Evolutionary conservation across 805 yeast genomes (phyloP), one percentile per base, ranked within the genome.

Genomic region (Kodamaea restingae): DNA sequence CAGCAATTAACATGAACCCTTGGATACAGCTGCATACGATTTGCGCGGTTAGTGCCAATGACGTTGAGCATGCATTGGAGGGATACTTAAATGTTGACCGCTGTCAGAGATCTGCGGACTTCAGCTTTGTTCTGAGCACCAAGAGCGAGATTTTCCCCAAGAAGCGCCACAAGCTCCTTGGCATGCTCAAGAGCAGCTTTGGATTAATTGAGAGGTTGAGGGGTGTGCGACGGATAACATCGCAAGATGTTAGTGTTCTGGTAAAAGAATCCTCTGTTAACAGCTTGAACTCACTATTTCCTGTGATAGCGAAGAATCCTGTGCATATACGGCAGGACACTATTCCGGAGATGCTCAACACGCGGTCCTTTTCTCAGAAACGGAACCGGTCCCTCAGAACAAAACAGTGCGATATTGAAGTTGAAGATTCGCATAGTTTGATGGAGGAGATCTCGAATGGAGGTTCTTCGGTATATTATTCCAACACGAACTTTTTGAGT

Each of bases 241-340:
- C 17, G 7, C 5, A 25, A 12, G 10, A 12, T 5, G 17, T 9
- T 15, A 6, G 6, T 14, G 6, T 27, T 4, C 31, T 27, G 31
- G 5, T 15, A 10, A 12, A 12, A 7, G 15, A 30, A 12, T 7
- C 20, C 5, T 6, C 32, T 5, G 10, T 35, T 27, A 28, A 24
- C n/a, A 35, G 25, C 25, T 17, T 40, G 20, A 28, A 29, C 18
- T 30, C 39, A 3, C 29, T 40, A 1, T 40, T 28, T 18, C 43
- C 43, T 2, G 22, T 28, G 2, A 21, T 17, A 20, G 3, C 28
- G 4, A 12, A 32, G 18, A 20, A 20, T 11, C 26, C 31, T 3
- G 17, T 33, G 2, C n/a, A 35, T n/a, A 30, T 40, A 5, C 35
- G 22, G 17, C 28, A 30, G 15, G 43, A 40, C 26, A 30, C 43